Percentiles rank a stretch among this genome's conserved stretches.
These are phyloP conservation scores for Boletus speciosus DNA, from an alignment of 768 basidiomycete species.

Conservation along the genomic window DNA sequence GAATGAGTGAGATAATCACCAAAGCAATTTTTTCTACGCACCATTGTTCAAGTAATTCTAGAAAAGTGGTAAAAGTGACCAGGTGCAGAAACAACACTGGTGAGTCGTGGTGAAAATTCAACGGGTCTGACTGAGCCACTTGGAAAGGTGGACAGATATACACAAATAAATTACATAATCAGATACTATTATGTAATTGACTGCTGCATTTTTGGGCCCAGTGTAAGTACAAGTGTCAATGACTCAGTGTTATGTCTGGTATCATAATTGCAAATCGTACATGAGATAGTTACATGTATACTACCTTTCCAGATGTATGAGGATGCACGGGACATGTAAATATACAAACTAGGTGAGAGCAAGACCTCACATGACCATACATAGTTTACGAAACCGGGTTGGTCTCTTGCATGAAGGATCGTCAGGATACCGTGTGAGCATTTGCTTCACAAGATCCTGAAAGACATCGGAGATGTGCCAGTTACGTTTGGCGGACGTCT, in stretches of 20 bases:
- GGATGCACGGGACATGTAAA: background rate
- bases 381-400: conserved; percentile 26
- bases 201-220: background rate
- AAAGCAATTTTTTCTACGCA: background rate
- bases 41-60: conserved; percentile 18
- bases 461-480: conserved; percentile 81
- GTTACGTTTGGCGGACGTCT: conserved; percentile 84
- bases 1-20: background rate
- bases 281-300: conserved; percentile 7
- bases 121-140: conserved; percentile 6
- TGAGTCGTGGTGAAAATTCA: conserved; percentile 23
- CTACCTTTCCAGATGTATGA: conserved; percentile 3
- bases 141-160: conserved; percentile 15
- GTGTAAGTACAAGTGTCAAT: too few species aligned
- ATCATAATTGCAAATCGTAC: conserved; percentile 8
- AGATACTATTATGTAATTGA: conserved; percentile 3
- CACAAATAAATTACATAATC: conserved; percentile 10
- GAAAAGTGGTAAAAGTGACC: background rate
- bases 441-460: conserved; percentile 70
- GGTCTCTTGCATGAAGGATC: conserved; percentile 35
- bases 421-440: conserved; percentile 62
- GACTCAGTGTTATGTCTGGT: background rate
- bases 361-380: conserved; percentile 37
- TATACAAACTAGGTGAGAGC: conserved; percentile 4
- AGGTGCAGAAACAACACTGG: background rate